Base-by-base conservation (phyloP, 768 basidiomycete genomes). In the Rhodosporidiobolus odoratus region DNA sequence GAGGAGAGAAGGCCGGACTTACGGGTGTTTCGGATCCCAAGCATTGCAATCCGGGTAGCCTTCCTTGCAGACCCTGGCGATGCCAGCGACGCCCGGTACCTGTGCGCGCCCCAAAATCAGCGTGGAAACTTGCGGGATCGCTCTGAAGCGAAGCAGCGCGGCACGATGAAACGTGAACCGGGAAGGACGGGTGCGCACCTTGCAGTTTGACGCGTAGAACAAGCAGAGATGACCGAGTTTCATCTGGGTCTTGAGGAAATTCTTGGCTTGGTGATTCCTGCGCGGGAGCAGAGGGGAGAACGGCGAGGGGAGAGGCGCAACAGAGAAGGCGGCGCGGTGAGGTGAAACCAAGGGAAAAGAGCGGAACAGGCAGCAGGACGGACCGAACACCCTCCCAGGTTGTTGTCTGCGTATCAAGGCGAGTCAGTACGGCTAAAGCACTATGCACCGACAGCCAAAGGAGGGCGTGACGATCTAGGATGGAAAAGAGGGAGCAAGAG, bases 191-290 rank as follows among this genome's bases (percentile, higher is more conserved):
- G n/a, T n/a, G n/a, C 62, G 52, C 23, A 76, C 84, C 80, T 89
- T 92, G 80, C 89, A 90, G 77, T 89, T 93, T 12, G 90, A 91
- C 76, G 91, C 90, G 78, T 92, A 92, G 79, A 92, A 69, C 5
- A 76, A 45, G 37, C 72, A 72, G 21, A 54, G 52, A 27, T 76
- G 70, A 1, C 50, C 69, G 40, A 62, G 9, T 45, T 73, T 73
- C 74, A 76, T 76, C 40, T 64, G 30, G 9, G 47, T 19, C 40
- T 64, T 62, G 60, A 76, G 65, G n/a, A 57, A 62, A 25, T 68
- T 73, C 58, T 74, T 74, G 21, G 75, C 75, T 32, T 76, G 53
- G 48, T 71, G 75, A 38, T 76, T 76, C 16, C 75, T 68, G n/a
- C 61, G 30, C 30, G n/a, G 19, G 45, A 61, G 48, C 48, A 50